These are phyloP conservation scores for Papiliotrema flavescens DNA, from an alignment of 1,284 basidiomycete species.

Conservation along the genomic window DNA sequence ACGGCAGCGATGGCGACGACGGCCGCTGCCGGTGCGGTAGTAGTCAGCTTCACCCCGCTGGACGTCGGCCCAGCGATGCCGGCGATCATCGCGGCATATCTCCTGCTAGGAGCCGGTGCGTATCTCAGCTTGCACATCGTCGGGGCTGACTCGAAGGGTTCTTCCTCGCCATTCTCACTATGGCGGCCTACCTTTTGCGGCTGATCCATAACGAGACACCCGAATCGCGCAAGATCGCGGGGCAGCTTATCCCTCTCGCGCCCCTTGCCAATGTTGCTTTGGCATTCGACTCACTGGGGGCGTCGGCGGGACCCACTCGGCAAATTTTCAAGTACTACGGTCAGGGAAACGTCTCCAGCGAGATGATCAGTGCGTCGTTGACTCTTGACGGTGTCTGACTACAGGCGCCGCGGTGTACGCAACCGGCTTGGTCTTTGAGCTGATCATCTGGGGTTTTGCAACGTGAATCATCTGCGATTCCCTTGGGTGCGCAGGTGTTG, in stretches of 20 bases:
- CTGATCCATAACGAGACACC: conserved; percentile 18
- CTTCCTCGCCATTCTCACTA: conserved; percentile 14
- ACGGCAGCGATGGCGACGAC: conserved; percentile 12
- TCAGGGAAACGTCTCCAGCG: conserved; percentile 9
- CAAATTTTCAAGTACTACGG: conserved; percentile 12
- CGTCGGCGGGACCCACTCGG: conserved; percentile 15
- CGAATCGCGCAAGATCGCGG: conserved; percentile 12
- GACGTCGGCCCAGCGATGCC: conserved; percentile 6
- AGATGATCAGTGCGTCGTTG: conserved; percentile 7
- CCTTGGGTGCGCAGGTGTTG: not conserved
- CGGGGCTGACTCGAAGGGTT: conserved; percentile 6
- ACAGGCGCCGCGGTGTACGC: conserved; percentile 15
- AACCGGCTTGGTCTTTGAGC: conserved; percentile 9
- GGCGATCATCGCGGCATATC: conserved; percentile 14
- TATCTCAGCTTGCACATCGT: not conserved
- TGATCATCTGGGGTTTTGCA: conserved; percentile 18
- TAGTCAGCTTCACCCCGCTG: conserved; percentile 16
- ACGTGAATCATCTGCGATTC: conserved; percentile 8
- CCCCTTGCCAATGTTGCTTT: conserved; percentile 17
- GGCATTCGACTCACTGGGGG: conserved; percentile 10
- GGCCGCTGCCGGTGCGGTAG: conserved; percentile 13
- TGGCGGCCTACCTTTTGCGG: conserved; percentile 18
- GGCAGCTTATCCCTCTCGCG: conserved; percentile 18
- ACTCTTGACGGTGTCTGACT: not conserved
- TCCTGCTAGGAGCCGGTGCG: conserved; percentile 21